phyloP scores from a whole-genome alignment of 2,329 filamentous ascomycete species.

The Colletotrichum horii region DNA sequence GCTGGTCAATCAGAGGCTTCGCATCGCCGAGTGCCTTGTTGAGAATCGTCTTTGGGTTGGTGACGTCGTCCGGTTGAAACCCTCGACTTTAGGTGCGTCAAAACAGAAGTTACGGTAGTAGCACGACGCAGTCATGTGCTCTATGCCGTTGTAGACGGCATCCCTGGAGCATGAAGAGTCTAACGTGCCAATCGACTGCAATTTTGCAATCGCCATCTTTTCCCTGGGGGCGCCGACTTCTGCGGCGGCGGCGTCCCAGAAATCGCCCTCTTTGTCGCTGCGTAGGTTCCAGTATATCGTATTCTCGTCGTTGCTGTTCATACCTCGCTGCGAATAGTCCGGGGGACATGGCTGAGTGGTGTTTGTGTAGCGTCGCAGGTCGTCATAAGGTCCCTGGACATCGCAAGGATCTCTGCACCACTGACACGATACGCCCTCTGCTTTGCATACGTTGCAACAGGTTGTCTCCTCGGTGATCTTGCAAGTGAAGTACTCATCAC shows the following conservation, averaged over 20 bases:
- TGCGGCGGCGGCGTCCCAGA: neutral
- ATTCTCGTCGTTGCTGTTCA: neutral
- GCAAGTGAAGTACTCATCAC: neutral
- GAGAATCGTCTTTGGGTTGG: neutral
- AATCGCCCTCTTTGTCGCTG: neutral
- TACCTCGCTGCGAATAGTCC: rapidly evolving
- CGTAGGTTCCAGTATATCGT: neutral
- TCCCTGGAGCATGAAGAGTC: neutral
- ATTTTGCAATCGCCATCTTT: neutral
- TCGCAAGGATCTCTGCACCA: too few species aligned
- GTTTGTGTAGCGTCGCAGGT: too few species aligned
- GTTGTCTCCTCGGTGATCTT: neutral
- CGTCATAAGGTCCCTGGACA: too few species aligned
- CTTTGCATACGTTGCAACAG: neutral
- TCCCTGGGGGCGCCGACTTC: neutral
- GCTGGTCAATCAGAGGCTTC: too few species aligned
- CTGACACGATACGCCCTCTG: neutral
- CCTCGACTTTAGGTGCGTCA: neutral
- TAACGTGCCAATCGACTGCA: neutral
- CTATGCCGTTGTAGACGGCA: neutral
- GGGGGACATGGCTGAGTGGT: neutral
- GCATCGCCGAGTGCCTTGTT: neutral
- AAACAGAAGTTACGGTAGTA: neutral
- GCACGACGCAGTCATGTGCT: neutral
- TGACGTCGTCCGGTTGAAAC: neutral